Evolutionary conservation across 768 basidiomycete species (phyloP).

Genomic region (Boletus sp.): DNA sequence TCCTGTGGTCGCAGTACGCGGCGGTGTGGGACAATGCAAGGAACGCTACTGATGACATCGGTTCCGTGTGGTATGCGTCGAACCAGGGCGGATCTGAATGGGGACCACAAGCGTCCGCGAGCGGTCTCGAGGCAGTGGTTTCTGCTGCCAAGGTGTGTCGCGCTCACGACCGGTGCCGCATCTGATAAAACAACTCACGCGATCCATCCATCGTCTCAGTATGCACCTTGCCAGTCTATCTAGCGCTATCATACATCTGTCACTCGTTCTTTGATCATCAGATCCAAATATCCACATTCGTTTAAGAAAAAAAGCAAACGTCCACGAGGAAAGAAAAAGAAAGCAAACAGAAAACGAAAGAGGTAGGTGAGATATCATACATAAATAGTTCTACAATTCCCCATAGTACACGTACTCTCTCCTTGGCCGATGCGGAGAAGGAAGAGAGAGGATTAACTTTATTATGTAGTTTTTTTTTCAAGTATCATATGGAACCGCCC

Average conservation of each 20-base stretch:
- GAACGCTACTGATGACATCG: slow-evolving; percentile 39
- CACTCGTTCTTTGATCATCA: not conserved
- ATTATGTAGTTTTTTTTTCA: slow-evolving; percentile 13
- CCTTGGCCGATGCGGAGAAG: not conserved
- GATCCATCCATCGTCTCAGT: slow-evolving; percentile 6
- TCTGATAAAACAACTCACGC: not conserved
- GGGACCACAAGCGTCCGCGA: slow-evolving; percentile 29
- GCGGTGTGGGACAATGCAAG: slow-evolving; percentile 41
- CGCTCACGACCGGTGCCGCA: not conserved
- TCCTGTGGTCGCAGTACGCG: slow-evolving; percentile 38
- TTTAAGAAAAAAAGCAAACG: slow-evolving; percentile 3
- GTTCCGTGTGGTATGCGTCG: slow-evolving; percentile 34
- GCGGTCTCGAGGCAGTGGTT: slow-evolving; percentile 31
- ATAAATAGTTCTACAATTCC: slow-evolving; percentile 30
- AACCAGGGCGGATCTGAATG: slow-evolving; percentile 28
- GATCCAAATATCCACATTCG: slow-evolving; percentile 10
- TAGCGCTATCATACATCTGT: not conserved
- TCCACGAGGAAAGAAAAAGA: not conserved
- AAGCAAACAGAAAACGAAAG: not conserved
- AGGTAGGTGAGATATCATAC: slow-evolving; percentile 28
- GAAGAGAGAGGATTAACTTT: slow-evolving; percentile 2
- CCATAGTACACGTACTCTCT: slow-evolving; percentile 7
- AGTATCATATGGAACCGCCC: slow-evolving; percentile 21
- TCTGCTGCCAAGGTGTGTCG: slow-evolving; percentile 26
- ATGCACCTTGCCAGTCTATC: slow-evolving; percentile 13